Base-by-base conservation (phyloP, 208 protist species). In the Leishmania braziliensis region DNA sequence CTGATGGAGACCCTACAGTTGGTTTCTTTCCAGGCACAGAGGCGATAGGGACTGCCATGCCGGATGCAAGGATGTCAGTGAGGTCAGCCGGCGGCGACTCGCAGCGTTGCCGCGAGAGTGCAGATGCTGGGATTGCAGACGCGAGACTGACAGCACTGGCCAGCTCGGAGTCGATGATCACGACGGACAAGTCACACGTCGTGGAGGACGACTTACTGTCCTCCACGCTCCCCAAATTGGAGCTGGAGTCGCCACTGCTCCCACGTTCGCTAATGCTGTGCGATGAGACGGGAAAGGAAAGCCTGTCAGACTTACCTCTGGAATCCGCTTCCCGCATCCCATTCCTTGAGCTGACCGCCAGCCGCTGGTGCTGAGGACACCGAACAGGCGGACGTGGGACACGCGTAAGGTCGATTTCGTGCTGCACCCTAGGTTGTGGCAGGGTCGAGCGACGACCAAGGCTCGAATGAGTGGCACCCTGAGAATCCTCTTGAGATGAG, bases 41-140 rank as follows among this genome's bases (percentile, higher is more conserved):
- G 46, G 68, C 2, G 6, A 26, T 8, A 6, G 29, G 16, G 20
- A 6, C 43, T 48, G 70, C 29, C 60, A 50, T 5, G 8, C 4
- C 18, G 4, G 4, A 29, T n/a, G 48, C 20, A 48, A 65, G n/a
- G 14, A 53, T 6, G 23, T 39, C 51, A 16, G 53, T 26, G 4
- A 82, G 50, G 62, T 78, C 79, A 3, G 71, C 48, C 46, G 60
- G 33, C 26, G 71, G 72, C 9, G 79, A 77, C 23, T 77, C 39
- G 12, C 18, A 29, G 48, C 29, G 63, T n/a, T 73, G 46, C 63
- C 3, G 63, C 76, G 26, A 16, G 4, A 18, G 39, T 53, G 53
- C 56, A 5, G 50, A 39, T n/a, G 36, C 39, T 9, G 68, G 4
- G 3, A 12, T 12, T 3, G 69, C n/a, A 29, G 78, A 69, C 20